These are phyloP conservation scores for Coniferiporia sulphurascens DNA, from an alignment of 1,284 basidiomycete genomes.

Conservation along the genomic window DNA sequence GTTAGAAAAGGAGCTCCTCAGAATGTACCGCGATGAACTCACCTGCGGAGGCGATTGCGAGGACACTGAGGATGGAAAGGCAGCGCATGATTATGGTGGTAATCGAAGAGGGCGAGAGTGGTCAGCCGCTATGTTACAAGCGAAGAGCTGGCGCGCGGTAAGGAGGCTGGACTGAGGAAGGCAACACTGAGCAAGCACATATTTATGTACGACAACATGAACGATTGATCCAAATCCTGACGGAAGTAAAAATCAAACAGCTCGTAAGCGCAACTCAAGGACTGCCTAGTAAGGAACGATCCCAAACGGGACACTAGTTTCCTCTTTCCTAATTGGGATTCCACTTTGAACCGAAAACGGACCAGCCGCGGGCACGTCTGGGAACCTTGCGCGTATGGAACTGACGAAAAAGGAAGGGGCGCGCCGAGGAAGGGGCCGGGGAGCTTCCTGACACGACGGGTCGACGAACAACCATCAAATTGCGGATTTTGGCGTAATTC, in stretches of 20 bases:
- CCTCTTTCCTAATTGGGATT: neutral
- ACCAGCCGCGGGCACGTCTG: neutral
- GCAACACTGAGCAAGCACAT: neutral
- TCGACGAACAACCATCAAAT: constrained; percentile 1
- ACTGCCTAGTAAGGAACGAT: neutral
- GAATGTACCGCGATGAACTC: neutral
- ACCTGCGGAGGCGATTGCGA: constrained; percentile 8
- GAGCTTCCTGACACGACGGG: neutral
- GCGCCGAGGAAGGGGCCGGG: neutral
- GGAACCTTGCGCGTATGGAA: neutral
- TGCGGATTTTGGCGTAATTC: neutral
- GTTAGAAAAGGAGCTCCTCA: neutral
- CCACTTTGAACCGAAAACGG: constrained; percentile 2
- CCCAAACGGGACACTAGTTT: neutral
- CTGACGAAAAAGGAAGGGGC: neutral
- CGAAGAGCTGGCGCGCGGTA: neutral
- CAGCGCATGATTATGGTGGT: constrained; percentile 5
- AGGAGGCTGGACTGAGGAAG: neutral
- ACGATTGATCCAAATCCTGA: neutral
- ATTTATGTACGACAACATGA: constrained; percentile 1
- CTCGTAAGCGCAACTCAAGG: constrained; percentile 2
- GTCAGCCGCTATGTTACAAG: neutral
- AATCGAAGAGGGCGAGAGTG: neutral
- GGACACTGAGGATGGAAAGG: constrained; percentile 10
- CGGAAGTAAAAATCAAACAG: constrained; percentile 1